phyloP scores from a whole-genome alignment of 495 filamentous ascomycete species.

The Trichoderma erinaceum region DNA sequence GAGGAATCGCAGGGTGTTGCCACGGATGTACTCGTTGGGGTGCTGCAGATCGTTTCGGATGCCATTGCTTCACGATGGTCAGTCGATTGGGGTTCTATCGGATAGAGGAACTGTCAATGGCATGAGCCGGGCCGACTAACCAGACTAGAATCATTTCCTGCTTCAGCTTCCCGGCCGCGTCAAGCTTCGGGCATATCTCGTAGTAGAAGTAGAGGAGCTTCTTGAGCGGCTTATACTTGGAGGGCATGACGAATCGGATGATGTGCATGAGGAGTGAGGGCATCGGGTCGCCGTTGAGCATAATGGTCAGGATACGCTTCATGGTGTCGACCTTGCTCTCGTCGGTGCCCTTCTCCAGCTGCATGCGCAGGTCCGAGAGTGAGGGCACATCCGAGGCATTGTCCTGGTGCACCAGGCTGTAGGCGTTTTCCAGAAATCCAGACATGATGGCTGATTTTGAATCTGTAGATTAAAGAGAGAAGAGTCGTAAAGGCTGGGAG shows the following conservation, averaged over 20 bases:
- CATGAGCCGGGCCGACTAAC: slow-evolving; percentile 45
- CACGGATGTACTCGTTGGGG: slow-evolving; percentile 95
- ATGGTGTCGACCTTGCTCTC: slow-evolving; percentile 97
- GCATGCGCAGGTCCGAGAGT: slow-evolving; percentile 81
- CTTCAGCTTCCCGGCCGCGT: slow-evolving; percentile 86
- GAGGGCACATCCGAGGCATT: slow-evolving; percentile 88
- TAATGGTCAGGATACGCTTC: slow-evolving; percentile 92
- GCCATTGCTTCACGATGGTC: slow-evolving; percentile 62
- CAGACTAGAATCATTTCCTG: slow-evolving; percentile 99
- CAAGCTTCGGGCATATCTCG: slow-evolving; percentile 95
- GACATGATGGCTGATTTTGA: slow-evolving; percentile 63
- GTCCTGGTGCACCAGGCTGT: slow-evolving; percentile 93
- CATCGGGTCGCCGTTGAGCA: slow-evolving; percentile 98
- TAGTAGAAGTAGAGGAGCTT: slow-evolving; percentile 99
- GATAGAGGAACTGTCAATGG: background rate
- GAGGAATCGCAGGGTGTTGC: slow-evolving; percentile 92
- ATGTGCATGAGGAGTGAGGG: slow-evolving; percentile 96
- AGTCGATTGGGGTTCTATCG: slow-evolving; percentile 18
- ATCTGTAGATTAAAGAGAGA: background rate
- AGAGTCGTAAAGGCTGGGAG: background rate
- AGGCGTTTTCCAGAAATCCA: slow-evolving; percentile 85
- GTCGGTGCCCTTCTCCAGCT: slow-evolving; percentile 95
- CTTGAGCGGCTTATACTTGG: slow-evolving; percentile 92
- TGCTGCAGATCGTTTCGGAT: slow-evolving; percentile 97
- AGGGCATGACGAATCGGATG: slow-evolving; percentile 98